These are phyloP conservation scores for Viola pubescens DNA, from an alignment of 441 rosid species.

Conservation along the genomic window DNA sequence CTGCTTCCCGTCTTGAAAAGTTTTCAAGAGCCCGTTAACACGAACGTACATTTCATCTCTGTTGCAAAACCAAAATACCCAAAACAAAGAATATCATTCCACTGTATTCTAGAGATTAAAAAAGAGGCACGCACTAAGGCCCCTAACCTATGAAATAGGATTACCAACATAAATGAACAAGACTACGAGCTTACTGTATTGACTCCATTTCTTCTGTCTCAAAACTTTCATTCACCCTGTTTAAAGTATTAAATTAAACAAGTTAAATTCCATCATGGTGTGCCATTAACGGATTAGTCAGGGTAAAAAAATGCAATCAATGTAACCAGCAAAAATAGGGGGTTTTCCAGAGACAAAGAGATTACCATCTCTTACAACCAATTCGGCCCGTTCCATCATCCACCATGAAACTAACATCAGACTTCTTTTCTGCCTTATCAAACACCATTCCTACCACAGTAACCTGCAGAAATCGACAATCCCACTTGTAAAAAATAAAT, in stretches of 20 bases:
- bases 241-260: background rate
- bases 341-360: background rate
- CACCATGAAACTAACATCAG: constrained; percentile 57
- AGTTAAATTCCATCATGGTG: too few relatives aligned
- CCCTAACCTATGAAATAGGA: too few relatives aligned
- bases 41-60: constrained; percentile 82
- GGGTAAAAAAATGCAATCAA: too few relatives aligned
- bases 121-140: background rate
- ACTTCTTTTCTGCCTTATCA: constrained; percentile 47
- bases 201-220: constrained; percentile 69
- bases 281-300: too few relatives aligned
- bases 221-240: constrained; percentile 63
- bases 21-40: constrained; percentile 66
- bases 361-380: constrained; percentile 75
- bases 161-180: background rate
- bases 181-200: constrained; percentile 38
- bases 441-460: constrained; percentile 67
- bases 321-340: background rate
- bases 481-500: background rate
- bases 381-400: constrained; percentile 90
- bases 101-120: background rate
- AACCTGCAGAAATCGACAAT: constrained; percentile 37
- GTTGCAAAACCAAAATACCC: constrained; percentile 17
- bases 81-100: background rate
- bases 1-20: constrained; percentile 55